Base-by-base conservation (phyloP, 306 rosid species). In the Castanea sativa region DNA sequence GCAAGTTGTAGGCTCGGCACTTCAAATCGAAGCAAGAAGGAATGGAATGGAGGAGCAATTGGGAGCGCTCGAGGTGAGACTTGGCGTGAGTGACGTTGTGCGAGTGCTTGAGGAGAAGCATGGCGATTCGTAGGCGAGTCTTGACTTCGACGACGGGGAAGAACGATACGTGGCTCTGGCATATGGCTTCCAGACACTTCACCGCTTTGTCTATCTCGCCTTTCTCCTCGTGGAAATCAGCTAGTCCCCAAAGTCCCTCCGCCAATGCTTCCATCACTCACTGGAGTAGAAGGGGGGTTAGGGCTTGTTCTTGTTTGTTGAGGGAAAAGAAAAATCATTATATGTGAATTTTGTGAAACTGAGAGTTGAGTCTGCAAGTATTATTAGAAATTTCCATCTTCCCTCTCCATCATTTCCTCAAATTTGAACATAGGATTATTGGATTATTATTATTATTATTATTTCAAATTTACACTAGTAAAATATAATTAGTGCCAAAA, bases 101-200 rank as follows among this genome's bases (percentile, higher is more conserved):
- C 1, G 98, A 92, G 65, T 90, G 91, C 83, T 89, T 90, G 70
- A 95, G 92, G 3, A 95, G 98, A 18, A 95, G 88, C 11, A 98
- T 85, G 27, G 98, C 97, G 75, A 93, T 83, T 67, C 99, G 98
- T 21, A 95, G 98, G 20, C 98, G 97, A 19, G 94, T 90, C 83
- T 90, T 95, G 88, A 95, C 97, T 86, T 95, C 99, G 0, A 92
- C 93, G 69, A 92, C 84, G 19, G 99, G 99, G 86, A 89, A 91
- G 82, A 95, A 93, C 8, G 97, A 91, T 2, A 91, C 96, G 2
- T 84, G 86, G 78, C 93, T 89, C 72, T 94, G 98, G 67, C 97
- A 91, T 1, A 95, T 91, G 65, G 99, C 99, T 87, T 92, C 99
- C 9, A 95, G 78, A 59, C 99, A 95, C 85, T 93, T 95, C 27